Evolutionary conservation across 805 yeast species (phyloP).

Genomic region (Starmera dryadoides): DNA sequence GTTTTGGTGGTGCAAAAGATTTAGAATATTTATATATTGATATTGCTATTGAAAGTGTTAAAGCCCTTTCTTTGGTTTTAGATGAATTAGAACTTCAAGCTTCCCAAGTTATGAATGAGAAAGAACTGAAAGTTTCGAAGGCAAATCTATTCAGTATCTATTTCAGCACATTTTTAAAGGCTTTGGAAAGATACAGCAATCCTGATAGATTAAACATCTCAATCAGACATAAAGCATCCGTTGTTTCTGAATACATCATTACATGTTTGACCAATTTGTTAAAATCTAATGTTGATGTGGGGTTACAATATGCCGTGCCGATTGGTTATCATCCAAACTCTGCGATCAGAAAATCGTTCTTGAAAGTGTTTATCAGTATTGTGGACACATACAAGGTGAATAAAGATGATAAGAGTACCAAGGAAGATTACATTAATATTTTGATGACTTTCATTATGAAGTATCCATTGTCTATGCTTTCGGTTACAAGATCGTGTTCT

Average conservation of each 20-base stretch:
- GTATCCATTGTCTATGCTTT: conserved; percentile 37
- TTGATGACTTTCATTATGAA: conserved; percentile 17
- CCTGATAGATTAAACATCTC: conserved; percentile 28
- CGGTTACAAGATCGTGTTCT: conserved; percentile 57
- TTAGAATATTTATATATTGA: conserved; percentile 44
- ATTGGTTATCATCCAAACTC: conserved; percentile 67
- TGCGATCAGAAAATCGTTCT: conserved; percentile 61
- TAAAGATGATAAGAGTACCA: conserved; percentile 13
- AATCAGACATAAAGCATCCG: conserved; percentile 44
- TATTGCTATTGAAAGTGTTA: conserved; percentile 57
- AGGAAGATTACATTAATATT: conserved; percentile 11
- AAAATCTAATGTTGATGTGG: conserved; percentile 68
- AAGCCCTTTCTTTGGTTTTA: conserved; percentile 47
- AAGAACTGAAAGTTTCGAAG: conserved; percentile 45
- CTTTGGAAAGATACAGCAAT: conserved; percentile 30
- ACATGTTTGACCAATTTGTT: conserved; percentile 61
- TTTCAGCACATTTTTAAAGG: conserved; percentile 50
- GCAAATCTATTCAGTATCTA: conserved; percentile 63
- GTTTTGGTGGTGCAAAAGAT: conserved; percentile 27
- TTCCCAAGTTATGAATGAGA: conserved; percentile 46
- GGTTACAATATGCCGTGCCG: conserved; percentile 68
- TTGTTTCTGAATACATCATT: conserved; percentile 57
- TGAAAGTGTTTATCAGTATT: conserved; percentile 72
- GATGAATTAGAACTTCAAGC: conserved; percentile 52
- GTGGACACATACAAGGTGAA: conserved; percentile 29